phyloP scores from a whole-genome alignment of 2,329 filamentous ascomycete genomes.

The Colletotrichum ledebouriae region DNA sequence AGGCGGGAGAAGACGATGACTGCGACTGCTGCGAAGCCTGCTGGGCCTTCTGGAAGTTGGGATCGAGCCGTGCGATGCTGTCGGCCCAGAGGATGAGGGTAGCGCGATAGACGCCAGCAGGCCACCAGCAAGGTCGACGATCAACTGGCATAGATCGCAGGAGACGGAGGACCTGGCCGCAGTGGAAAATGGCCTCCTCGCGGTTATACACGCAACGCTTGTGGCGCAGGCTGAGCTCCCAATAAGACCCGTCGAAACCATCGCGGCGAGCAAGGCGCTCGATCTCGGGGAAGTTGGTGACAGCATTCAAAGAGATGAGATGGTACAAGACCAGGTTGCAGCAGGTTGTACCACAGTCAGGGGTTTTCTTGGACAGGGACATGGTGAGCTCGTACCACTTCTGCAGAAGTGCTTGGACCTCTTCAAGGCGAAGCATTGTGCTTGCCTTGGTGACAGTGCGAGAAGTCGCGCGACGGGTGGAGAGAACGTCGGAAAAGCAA shows the following conservation, averaged over 20 bases:
- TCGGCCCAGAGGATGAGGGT: constrained; percentile 74
- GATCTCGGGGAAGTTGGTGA: constrained; percentile 76
- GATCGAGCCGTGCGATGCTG: constrained; percentile 59
- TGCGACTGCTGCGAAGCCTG: constrained; percentile 5
- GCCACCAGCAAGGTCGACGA: constrained; percentile 77
- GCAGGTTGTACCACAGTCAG: constrained; percentile 70
- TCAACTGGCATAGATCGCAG: constrained; percentile 71
- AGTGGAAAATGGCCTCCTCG: constrained; percentile 75
- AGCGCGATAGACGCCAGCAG: constrained; percentile 77
- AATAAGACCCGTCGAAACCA: constrained; percentile 67
- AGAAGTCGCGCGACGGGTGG: constrained; percentile 55
- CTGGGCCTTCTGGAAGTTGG: constrained; percentile 50
- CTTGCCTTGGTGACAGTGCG: constrained; percentile 70
- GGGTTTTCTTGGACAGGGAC: constrained; percentile 66
- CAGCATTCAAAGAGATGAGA: constrained; percentile 76
- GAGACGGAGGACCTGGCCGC: constrained; percentile 75
- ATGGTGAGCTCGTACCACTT: constrained; percentile 77
- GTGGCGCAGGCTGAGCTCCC: constrained; percentile 67
- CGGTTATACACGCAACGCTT: constrained; percentile 74
- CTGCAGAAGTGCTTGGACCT: constrained; percentile 73
- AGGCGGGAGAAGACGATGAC: constrained; percentile 39
- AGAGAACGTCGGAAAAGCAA: constrained; percentile 71
- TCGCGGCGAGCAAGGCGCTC: constrained; percentile 76
- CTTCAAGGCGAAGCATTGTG: constrained; percentile 71
- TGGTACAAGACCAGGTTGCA: constrained; percentile 79